Evolutionary conservation across 2,329 filamentous ascomycete species (phyloP), one percentile per base, ranked within the genome.

Genomic region (Ascochyta viciae-villosae): DNA sequence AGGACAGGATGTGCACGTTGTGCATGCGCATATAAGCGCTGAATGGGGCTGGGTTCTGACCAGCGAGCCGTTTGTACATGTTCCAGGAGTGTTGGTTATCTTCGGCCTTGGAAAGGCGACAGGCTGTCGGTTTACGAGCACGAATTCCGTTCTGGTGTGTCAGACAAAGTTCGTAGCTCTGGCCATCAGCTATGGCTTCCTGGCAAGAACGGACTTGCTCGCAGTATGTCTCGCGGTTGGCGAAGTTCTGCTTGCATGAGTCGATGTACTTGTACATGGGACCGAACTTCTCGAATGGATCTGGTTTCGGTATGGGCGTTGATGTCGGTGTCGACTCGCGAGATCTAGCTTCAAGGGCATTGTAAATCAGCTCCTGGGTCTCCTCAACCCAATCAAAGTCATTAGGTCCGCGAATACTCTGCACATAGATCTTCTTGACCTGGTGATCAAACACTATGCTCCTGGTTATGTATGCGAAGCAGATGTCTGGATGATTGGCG

Each of bases 151-250:
- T 92, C 72, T 91, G 87, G 44, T 87, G 87, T 0, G 91, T 96
- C 7, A 96, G 83, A 64, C 91, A 96, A 6, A 96, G 82, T 71
- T 96, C 92, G 73, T 96, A 96, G 0, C 91, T 92, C 60, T 93
- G 87, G 13, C 92, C 92, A 0, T 88, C 87, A 3, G 87, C 84
- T 60, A 96, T 89, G 59, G 85, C 83, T 4, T 85, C 82, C 67
- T 94, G 89, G 67, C 91, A 95, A 34, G 78, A 74, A 22, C 80
- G 76, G n/a, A 95, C 88, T 64, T 89, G 86, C 3, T 78, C 74
- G 64, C 87, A 86, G 69, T 95, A 96, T 3, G 58, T 65, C 37
- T 27, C 54, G 23, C 61, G 57, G 13, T 53, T 44, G n/a, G 54
- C 61, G 12, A 61, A 52, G 38, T 44, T 19, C 37, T 56, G 52